Evolutionary conservation across 176 grass and related monocot genomes (phyloP), one percentile per base, ranked within the genome.

Genomic region (Rhipidocladum racemiflorum): DNA sequence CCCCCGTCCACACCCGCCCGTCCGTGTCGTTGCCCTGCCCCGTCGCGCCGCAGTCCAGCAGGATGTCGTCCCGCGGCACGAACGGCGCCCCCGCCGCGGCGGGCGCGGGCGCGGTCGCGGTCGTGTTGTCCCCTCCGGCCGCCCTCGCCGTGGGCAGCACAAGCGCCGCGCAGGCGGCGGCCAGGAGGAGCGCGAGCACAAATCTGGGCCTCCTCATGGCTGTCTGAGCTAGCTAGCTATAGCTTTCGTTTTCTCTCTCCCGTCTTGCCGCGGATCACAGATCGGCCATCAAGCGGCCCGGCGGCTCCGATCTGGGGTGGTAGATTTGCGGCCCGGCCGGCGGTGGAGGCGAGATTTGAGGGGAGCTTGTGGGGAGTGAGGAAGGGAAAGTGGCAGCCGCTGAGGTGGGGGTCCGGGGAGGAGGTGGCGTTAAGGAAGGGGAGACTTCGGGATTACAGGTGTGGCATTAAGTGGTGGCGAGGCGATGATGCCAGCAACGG

Each of bases 21-120:
- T 94, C 87, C 12, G 83, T 75, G 80, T 94, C 92, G 65, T 76
- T 87, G 15, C 48, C 88, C 29, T 60, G 59, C 23, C 83, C 90
- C 6, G 84, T 85, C 9, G 92, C 82, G 56, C 94, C 94, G 75
- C 94, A 97, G 77, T 90, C 83, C 68, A 97, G 70, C 67, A 94
- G 90, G 88, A 97, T 97, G 71, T 87, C 83, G 76, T 94, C 92
- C 24, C 88, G 75, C 16, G 86, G 94, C 60, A 72, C 62, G 67
- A 93, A 97, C 61, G 87, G 11, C 28, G 39, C 61, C 36, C 39
- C 39, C 61, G 74, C 40, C 61, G 51, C 1, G 7, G 57, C 29
- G 53, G 72, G 51, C 11, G 76, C 20, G 18, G 64, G 45, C 0
- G 50, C 49, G 13, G 73, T 1, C 7, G 84, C 68, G 42, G 55